Evolutionary conservation across 2,329 filamentous ascomycete genomes (phyloP).

Genomic region (Aspergillus novoparasiticus): DNA sequence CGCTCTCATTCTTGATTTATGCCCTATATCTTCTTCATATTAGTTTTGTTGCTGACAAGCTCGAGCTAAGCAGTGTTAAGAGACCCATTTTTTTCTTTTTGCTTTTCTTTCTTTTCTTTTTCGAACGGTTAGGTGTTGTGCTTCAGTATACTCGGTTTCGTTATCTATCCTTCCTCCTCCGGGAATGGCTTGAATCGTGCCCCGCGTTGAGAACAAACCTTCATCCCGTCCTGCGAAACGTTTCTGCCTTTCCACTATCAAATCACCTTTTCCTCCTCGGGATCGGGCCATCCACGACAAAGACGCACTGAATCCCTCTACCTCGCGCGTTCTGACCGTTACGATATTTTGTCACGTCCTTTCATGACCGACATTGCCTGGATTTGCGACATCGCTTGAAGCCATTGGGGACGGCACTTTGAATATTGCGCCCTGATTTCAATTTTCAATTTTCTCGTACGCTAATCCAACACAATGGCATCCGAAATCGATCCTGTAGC

Average conservation of each 20-base stretch:
- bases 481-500: slow-evolving; percentile 24
- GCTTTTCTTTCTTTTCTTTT: neutral
- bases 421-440: slow-evolving; percentile 6
- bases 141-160: neutral
- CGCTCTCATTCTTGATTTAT: neutral
- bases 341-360: neutral
- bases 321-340: slow-evolving; percentile 3
- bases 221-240: slow-evolving; percentile 4
- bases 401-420: slow-evolving; percentile 10
- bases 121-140: neutral
- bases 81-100: neutral
- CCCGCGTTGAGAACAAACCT: slow-evolving; percentile 9
- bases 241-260: slow-evolving; percentile 7
- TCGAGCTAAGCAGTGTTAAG: neutral
- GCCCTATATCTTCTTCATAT: neutral
- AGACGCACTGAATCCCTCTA: neutral
- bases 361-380: neutral
- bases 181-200: slow-evolving; percentile 8
- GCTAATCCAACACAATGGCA: slow-evolving; percentile 20
- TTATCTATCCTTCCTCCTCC: slow-evolving; percentile 3
- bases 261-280: neutral
- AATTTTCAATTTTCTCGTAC: neutral
- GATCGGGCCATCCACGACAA: neutral
- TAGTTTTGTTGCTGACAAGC: neutral
- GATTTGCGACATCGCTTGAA: slow-evolving; percentile 9